A percentile compares a stretch with the other conserved stretches of the same genome.
These are phyloP conservation scores for Podaxis sp. DNA, from an alignment of 768 basidiomycete genomes.

Conservation along the genomic window DNA sequence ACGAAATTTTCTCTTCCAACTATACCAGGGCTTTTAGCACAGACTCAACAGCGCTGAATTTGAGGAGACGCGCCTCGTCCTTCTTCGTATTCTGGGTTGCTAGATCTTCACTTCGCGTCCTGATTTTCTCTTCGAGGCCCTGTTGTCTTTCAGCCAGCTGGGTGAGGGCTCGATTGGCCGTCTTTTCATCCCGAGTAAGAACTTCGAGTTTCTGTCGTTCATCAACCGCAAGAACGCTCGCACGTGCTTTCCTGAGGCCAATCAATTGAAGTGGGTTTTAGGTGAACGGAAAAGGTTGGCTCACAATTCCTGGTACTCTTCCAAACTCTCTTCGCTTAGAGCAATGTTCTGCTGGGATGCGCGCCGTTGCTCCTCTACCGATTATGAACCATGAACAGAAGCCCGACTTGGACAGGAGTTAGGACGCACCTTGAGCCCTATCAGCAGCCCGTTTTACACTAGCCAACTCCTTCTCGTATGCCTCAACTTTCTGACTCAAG, in stretches of 20 bases:
- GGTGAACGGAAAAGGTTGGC: constrained; percentile 21
- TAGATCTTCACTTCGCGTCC: constrained; percentile 56
- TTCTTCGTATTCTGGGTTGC: constrained; percentile 48
- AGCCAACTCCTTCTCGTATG: constrained; percentile 63
- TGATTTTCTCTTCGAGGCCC: constrained; percentile 57
- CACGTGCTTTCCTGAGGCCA: constrained; percentile 65
- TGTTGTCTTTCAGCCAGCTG: constrained; percentile 72
- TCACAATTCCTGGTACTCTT: constrained; percentile 83
- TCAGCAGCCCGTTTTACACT: constrained; percentile 69
- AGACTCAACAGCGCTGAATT: neutral
- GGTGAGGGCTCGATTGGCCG: constrained; percentile 56
- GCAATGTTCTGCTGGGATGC: constrained; percentile 75
- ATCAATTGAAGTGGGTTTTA: neutral
- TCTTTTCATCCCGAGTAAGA: constrained; percentile 82
- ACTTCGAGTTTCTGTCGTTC: constrained; percentile 87
- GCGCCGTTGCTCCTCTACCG: constrained; percentile 69
- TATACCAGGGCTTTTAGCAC: constrained; percentile 20
- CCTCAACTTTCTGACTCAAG: constrained; percentile 48
- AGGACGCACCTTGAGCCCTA: constrained; percentile 66
- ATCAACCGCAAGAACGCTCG: constrained; percentile 77
- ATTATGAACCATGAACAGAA: neutral
- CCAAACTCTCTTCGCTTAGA: constrained; percentile 79
- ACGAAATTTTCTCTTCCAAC: constrained; percentile 62
- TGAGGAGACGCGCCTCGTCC: constrained; percentile 47
- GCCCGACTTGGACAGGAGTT: neutral